A percentile compares a stretch with the other conserved stretches of the same genome.
These are phyloP conservation scores for Tetrahymena borealis DNA, from an alignment of 73 alveolate species.

Conservation along the genomic window DNA sequence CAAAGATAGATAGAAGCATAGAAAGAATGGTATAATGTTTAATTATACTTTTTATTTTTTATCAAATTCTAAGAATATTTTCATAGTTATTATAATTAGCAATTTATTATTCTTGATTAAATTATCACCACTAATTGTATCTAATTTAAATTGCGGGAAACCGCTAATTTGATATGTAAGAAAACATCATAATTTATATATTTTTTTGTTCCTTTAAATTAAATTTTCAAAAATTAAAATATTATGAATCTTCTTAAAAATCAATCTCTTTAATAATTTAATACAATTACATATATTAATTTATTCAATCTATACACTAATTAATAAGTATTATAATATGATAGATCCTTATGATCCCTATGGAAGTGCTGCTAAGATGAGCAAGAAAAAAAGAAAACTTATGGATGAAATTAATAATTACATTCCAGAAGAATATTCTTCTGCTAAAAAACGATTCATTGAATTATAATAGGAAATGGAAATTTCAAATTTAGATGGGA, in stretches of 20 bases:
- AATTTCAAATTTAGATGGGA: neutral
- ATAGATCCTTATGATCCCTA: neutral
- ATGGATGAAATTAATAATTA: neutral
- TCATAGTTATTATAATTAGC: too few species aligned
- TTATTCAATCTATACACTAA: too few species aligned
- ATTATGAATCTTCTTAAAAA: too few species aligned
- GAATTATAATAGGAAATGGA: neutral
- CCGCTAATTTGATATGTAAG: neutral
- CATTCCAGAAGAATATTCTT: neutral
- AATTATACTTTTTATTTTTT: too few species aligned
- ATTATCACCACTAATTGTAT: too few species aligned
- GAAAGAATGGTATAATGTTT: too few species aligned
- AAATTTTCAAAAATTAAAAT: neutral
- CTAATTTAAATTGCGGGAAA: neutral
- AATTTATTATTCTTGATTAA: too few species aligned
- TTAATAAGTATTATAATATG: neutral
- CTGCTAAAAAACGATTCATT: neutral
- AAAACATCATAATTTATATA: neutral
- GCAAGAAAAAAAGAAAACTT: neutral
- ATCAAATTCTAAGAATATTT: too few species aligned
- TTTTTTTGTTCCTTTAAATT: neutral
- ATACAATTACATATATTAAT: too few species aligned
- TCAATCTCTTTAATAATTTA: too few species aligned
- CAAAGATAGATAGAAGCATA: too few species aligned
- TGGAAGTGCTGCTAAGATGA: neutral